Conservation (phyloP, 441 rosid genomes). For the Erodium moschatum region DNA sequence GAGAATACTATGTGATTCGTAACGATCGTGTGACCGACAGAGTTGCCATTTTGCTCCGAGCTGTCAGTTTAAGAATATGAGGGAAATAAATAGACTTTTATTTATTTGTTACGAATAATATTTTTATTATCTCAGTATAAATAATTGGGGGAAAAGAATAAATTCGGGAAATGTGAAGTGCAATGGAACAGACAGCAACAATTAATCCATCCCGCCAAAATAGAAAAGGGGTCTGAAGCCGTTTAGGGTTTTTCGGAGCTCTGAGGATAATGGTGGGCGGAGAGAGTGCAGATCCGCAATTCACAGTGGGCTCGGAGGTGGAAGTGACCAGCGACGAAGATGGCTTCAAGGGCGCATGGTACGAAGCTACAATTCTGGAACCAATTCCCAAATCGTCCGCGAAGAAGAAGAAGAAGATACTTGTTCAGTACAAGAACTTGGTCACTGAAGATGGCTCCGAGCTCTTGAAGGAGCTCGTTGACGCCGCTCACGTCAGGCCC, state of each 20-base stretch:
- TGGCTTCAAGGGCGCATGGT: constrained; percentile 32
- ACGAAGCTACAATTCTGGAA: constrained; percentile 28
- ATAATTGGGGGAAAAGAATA: too few species aligned
- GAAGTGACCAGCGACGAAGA: constrained; percentile 30
- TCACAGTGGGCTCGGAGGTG: constrained; percentile 23
- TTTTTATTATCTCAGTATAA: too few species aligned
- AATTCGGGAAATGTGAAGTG: too few species aligned
- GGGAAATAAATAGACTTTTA: too few species aligned
- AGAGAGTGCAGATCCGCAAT: not conserved
- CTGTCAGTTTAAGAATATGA: too few species aligned
- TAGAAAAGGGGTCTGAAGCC: not conserved
- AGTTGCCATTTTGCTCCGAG: too few species aligned
- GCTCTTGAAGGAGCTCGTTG: constrained; percentile 24
- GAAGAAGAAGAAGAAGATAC: constrained; percentile 35
- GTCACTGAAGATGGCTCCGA: constrained; percentile 24
- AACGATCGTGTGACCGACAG: too few species aligned
- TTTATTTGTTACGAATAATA: too few species aligned
- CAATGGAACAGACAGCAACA: too few species aligned
- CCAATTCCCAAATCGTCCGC: constrained; percentile 29
- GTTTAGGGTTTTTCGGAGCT: not conserved
- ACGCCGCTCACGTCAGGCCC: constrained; percentile 32
- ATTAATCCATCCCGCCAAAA: not conserved
- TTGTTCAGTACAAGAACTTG: constrained; percentile 29
- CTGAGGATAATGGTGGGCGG: not conserved
- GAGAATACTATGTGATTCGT: too few species aligned